phyloP scores from a whole-genome alignment of 345 rosid species.

The Mallotus nudiflorus region DNA sequence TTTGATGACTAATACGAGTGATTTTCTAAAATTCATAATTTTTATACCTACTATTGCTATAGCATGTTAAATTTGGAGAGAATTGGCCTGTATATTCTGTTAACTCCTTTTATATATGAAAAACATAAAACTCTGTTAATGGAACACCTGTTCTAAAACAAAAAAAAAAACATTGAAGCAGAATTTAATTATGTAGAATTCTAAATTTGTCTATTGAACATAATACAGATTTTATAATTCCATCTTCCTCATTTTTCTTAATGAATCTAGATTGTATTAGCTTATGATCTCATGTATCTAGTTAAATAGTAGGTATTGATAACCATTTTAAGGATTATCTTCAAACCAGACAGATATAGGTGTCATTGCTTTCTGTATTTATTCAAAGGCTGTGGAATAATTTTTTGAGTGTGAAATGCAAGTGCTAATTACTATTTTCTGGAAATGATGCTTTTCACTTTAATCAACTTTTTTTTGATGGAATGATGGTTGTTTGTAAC shows the following conservation, averaged over 20 bases:
- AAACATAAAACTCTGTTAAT: not conserved
- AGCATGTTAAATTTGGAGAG: conserved; percentile 3
- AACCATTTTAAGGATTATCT: not conserved
- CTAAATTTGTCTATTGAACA: not conserved
- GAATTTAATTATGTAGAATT: not conserved
- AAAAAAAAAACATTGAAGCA: not conserved
- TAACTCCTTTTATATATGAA: not conserved
- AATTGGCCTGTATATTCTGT: not conserved
- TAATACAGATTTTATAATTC: not conserved
- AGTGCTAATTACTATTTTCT: not conserved
- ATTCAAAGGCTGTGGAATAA: not conserved
- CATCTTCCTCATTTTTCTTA: not conserved
- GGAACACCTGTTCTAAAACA: not conserved
- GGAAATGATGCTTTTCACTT: not conserved
- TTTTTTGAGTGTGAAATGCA: not conserved
- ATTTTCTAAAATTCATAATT: too few relatives aligned
- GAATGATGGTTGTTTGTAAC: not conserved
- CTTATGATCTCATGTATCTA: not conserved
- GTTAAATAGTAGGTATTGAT: not conserved
- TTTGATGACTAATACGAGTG: too few relatives aligned
- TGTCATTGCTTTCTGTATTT: not conserved
- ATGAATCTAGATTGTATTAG: not conserved
- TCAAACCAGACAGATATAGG: not conserved
- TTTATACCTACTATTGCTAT: not conserved
- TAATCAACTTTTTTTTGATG: not conserved